Conservation (phyloP, 305 asterid genomes). For the Coffea humblotiana region DNA sequence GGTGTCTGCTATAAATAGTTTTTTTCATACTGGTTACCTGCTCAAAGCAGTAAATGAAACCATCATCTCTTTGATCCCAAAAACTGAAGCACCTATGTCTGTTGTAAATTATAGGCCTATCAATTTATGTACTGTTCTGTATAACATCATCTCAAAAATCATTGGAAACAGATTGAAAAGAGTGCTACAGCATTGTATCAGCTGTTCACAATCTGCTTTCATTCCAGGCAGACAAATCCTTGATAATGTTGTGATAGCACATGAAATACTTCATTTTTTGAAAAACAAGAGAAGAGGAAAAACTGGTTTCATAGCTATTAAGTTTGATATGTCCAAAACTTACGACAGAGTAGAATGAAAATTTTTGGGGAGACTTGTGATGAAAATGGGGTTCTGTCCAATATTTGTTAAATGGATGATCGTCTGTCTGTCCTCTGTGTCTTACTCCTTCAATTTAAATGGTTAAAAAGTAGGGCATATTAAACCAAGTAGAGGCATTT, state of each 20-base stretch:
- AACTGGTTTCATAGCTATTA: background rate
- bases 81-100: too few relatives aligned
- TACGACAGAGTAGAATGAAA: background rate
- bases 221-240: background rate
- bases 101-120: background rate
- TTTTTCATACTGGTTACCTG: too few relatives aligned
- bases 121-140: background rate
- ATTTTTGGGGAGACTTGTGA: too few relatives aligned
- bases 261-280: background rate
- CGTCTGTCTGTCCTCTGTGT: background rate
- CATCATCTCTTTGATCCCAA: too few relatives aligned
- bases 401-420: background rate
- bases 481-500: too few relatives aligned
- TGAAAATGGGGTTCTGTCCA: background rate
- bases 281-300: too few relatives aligned
- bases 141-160: too few relatives aligned
- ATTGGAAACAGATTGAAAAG: too few relatives aligned
- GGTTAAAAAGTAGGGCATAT: background rate
- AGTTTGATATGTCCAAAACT: background rate
- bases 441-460: background rate
- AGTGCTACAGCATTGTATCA: background rate
- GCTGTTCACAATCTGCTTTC: too few relatives aligned
- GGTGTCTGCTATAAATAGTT: too few relatives aligned
- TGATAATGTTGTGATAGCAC: background rate
- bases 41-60: too few relatives aligned